Base-by-base conservation (phyloP, 2,329 filamentous ascomycete genomes). In the Akanthomyces uredinophilus region DNA sequence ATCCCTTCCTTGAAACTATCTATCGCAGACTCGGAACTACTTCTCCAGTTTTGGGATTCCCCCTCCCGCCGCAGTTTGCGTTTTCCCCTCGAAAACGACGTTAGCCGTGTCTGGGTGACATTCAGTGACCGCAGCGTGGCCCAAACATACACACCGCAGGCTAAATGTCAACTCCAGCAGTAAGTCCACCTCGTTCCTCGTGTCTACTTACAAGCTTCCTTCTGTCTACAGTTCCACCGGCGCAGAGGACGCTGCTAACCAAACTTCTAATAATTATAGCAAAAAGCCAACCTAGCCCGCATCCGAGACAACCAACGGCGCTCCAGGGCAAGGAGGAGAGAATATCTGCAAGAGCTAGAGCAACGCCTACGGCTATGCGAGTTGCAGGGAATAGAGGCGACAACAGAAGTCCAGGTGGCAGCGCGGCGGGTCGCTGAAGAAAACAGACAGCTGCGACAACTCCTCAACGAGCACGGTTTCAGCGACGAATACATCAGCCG, bases 251-350 rank as follows among this genome's bases (percentile, higher is more conserved):
- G 37, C 37, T 11, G 37, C 14, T 46, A 27, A 43, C 49, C 13
- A 13, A 20, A 4, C 11, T 3, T 14, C 18, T 14, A 27, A 18
- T 10, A 18, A 5, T 7, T 13, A 54, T 66, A 76, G 74, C 73
- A 75, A 66, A 74, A 73, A 64, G 73, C 73, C 64, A 77, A 77
- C 62, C 69, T 77, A 67, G 74, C 74, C 65, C 86, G 89, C 63
- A 87, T 92, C 66, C 83, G 89, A 66, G 87, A 92, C 68, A 93
- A 92, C 69, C 90, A 92, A 71, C 82, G 89, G 61, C 85, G 89
- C 65, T 91, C 87, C n/a, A 85, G 90, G 59, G 88, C 88, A 51
- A 83, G 89, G 41, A 82, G 87, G 65, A 90, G 89, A 76, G 88
- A 91, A 69, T 91, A 92, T 70, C 76, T 91, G 44, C 79, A 86